Base-by-base conservation (phyloP, 768 basidiomycete species). In the Boletus subcaerulescens region DNA sequence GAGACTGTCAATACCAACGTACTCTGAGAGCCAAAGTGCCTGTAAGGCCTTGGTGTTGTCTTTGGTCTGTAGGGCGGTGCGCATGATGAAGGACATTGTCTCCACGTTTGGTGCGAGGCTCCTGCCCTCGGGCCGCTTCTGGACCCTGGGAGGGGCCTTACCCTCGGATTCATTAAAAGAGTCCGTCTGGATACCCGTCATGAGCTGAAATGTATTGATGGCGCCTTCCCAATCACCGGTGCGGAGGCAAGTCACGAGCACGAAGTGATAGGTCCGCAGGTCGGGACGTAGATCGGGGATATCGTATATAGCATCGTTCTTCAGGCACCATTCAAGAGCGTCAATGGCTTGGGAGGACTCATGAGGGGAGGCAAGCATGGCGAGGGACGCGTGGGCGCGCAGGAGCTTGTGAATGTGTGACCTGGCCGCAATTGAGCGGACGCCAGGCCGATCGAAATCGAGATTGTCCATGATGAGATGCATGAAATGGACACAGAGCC, bases 251-350 rank as follows among this genome's bases (percentile, higher is more conserved):
- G 80, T 78, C 56, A 75, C 69, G 62, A 91, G 75, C 48, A 83
- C 84, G 26, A 86, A 75, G 57, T 81, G 80, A 68, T 80, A 90
- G 10, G 86, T 82, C 48, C 60, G 61, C 53, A 56, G 29, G 50
- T 68, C 57, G 6, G 71, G 70, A 20, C 73, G 67, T 26, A 75
- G 52, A n/a, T 73, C 71, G 31, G 74, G 74, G 4, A 79, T 77
- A 56, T 74, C 74, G n/a, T 71, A 74, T 18, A 73, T 64, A 24
- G 77, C 76, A 60, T 81, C 81, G 54, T 80, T 78, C 48, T 76
- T 74, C 50, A 88, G 67, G 80, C 87, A 86, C 86, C 87, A 89
- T 63, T 87, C 80, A 24, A 92, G 72, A 3, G 71, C 76, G 53
- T 81, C 77, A 40, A 89, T 69, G 5, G 84, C 82, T 53, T 78